phyloP scores from a whole-genome alignment of 306 rosid species.

The Casuarina cunninghamiana region DNA sequence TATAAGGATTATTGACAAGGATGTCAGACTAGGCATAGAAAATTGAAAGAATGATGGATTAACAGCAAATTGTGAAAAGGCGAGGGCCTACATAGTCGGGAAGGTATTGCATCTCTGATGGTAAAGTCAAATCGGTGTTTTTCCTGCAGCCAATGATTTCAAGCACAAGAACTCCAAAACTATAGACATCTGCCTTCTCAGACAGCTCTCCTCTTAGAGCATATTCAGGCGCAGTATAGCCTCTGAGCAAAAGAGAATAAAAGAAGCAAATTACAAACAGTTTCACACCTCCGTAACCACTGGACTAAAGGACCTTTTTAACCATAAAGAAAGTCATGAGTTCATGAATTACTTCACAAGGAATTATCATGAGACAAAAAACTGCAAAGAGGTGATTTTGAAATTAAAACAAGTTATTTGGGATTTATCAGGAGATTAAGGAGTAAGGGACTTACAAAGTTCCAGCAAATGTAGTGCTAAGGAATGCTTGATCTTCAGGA shows the following conservation, averaged over 20 bases:
- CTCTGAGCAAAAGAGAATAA: conserved; percentile 44
- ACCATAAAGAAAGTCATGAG: neutral
- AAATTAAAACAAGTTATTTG: no score
- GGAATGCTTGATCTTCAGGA: conserved; percentile 91
- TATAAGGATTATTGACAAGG: neutral
- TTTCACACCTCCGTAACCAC: neutral
- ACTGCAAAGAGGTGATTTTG: no score
- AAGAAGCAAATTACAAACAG: neutral
- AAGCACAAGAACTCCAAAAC: conserved; percentile 92
- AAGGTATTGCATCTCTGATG: conserved; percentile 80
- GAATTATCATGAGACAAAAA: no score
- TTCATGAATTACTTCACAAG: neutral
- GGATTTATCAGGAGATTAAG: neutral
- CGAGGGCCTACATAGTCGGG: conserved; percentile 69
- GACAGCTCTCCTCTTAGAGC: conserved; percentile 89
- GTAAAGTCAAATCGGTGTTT: conserved; percentile 75
- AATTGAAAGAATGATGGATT: neutral
- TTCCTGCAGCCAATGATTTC: conserved; percentile 76
- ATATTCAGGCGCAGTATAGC: conserved; percentile 92
- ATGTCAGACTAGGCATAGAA: neutral
- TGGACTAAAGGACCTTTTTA: neutral
- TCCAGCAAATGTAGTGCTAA: conserved; percentile 89
- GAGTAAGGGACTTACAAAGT: conserved; percentile 60
- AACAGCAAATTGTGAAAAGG: neutral
- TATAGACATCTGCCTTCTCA: conserved; percentile 86